Evolutionary conservation across 495 filamentous ascomycete genomes (phyloP).

Genomic region (Penicillium bialowiezense): DNA sequence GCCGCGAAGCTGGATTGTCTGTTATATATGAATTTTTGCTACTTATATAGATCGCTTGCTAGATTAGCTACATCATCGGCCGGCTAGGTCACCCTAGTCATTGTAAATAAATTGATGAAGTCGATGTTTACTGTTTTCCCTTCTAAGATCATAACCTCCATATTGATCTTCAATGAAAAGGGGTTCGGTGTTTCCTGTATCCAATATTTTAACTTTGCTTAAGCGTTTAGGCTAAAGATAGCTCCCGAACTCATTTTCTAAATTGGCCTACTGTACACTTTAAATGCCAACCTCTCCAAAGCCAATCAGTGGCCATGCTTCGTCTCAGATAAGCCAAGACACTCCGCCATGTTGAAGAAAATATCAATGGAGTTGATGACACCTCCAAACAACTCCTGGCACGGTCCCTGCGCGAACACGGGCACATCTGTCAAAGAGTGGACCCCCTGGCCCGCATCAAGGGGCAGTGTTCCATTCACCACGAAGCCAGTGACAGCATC

Average conservation of each 20-base stretch:
- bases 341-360: constrained; percentile 69
- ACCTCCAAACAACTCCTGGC: constrained; percentile 67
- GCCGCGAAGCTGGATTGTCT: background rate
- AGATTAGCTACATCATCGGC: background rate
- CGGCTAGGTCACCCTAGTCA: background rate
- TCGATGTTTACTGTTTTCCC: background rate
- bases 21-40: background rate
- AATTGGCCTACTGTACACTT: background rate
- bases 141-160: too few relatives aligned
- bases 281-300: too few relatives aligned
- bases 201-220: background rate
- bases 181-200: background rate
- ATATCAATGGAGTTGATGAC: constrained; percentile 67
- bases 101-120: constrained; percentile 3
- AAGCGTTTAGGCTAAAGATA: background rate
- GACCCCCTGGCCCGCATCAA: constrained; percentile 55
- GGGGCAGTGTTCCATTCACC: constrained; percentile 66
- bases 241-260: background rate
- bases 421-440: constrained; percentile 75
- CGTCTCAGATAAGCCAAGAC: constrained; percentile 55
- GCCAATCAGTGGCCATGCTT: constrained; percentile 7
- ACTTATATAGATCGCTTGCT: background rate
- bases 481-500: constrained; percentile 63
- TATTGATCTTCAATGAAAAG: background rate
- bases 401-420: constrained; percentile 69